Base-by-base conservation (phyloP, 345 rosid species). In the Acer negundo region DNA sequence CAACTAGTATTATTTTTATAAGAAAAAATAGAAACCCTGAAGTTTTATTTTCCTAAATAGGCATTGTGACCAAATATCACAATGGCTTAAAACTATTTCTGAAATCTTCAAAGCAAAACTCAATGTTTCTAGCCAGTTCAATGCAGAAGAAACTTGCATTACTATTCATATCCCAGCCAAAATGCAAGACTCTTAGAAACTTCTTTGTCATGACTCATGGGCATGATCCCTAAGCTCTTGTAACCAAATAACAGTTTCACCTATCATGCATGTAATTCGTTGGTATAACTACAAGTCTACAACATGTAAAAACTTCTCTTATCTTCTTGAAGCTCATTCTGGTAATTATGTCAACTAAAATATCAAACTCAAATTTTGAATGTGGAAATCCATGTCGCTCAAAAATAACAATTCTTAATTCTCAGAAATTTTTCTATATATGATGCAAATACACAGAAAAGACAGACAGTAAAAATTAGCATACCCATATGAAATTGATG, bases 401-500 rank as follows among this genome's bases (percentile, higher is more conserved):
- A 46, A 10, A 46, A 46, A 46, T 10, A 46, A 42, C 11, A 46
- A 46, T 46, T 46, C 15, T 10, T 46, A 9, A 10, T 46, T 46
- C 49, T 46, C 49, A 46, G 49, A 46, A 10, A 10, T 46, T 46
- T 46, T 10, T 46, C 49, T 46, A 46, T 46, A 13, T 4, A 58
- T 58, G 62, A 13, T 13, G n/a, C 6, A 35, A 71, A 56, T 5
- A 38, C 49, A 55, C 19, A 71, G 16, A 7, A 22, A 38, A 56
- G 8, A 19, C 49, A 22, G 9, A 23, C 20, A 23, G 13, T 11
- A 24, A 19, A 76, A 70, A 15, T 47, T 22, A 23, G 73, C 17
- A 74, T 80, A 84, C 96, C 95, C 78, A 76, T 63, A 71, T 51
- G 62, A 24, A 47, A 42, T 9, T 62, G 59, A 61, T 72, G 61